These are phyloP conservation scores for Crithidia thermophila DNA, from an alignment of 208 protist species.

Conservation along the genomic window DNA sequence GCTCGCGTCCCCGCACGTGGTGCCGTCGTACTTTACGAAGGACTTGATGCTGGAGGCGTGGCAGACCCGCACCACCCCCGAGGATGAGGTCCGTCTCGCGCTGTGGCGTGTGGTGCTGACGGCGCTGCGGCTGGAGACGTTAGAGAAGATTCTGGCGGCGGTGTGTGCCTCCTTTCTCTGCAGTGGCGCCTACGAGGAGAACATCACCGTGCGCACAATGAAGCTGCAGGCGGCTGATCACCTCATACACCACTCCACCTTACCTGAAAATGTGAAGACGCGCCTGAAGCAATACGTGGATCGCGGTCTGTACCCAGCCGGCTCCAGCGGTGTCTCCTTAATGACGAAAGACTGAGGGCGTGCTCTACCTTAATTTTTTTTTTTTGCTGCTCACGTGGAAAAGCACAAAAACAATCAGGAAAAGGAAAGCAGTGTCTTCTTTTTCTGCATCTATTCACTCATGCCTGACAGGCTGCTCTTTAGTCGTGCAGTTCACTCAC, in stretches of 20 bases:
- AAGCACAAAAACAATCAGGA: no score
- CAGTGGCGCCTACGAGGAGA: conserved; percentile 32
- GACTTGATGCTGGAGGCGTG: conserved; percentile 55
- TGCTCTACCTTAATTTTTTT: conserved; percentile 6
- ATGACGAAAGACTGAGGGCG: conserved; percentile 47
- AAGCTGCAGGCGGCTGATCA: conserved; percentile 56
- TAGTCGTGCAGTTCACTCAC: no score
- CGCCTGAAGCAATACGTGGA: conserved; percentile 36
- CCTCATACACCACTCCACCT: conserved; percentile 12
- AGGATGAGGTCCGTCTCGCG: conserved; percentile 53
- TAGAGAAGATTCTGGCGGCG: conserved; percentile 27
- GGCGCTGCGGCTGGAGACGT: conserved; percentile 12
- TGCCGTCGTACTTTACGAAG: conserved; percentile 37
- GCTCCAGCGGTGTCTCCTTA: conserved; percentile 53
- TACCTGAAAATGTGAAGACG: conserved; percentile 41
- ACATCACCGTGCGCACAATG: conserved; percentile 42
- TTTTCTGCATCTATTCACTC: no score
- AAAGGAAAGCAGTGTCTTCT: no score
- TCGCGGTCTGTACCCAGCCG: conserved; percentile 68
- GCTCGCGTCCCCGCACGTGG: conserved; percentile 50
- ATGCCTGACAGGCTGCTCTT: no score
- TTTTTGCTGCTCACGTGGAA: no score
- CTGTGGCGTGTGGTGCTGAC: conserved; percentile 48
- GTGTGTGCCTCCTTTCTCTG: conserved; percentile 69
- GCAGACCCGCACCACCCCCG: conserved; percentile 41